Base-by-base conservation (phyloP, 2,329 filamentous ascomycete genomes). In the Mariannaea sp. region DNA sequence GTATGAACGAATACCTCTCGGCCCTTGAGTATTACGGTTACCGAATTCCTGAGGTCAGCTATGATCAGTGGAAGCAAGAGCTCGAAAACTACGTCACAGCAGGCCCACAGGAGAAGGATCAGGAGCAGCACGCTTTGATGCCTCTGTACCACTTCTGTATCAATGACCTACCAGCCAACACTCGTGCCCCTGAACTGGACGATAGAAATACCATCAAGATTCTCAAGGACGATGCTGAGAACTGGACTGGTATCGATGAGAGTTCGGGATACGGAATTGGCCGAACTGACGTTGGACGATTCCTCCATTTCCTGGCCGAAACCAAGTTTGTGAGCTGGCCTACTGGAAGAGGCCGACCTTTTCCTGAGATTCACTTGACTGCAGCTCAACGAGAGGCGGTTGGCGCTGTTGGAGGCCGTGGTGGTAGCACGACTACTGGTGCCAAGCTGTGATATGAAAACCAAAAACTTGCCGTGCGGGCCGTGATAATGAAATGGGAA, bases 1-100 rank as follows among this genome's bases (percentile, higher is more conserved):
- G 84, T 2, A 87, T 93, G 79, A 90, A 88, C 73, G 81, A 91
- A 66, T 95, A 86, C 72, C 79, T 95, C 16, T 81, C 82, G 10
- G 77, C 81, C 0, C 77, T 96, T 4, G 80, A 87, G 64, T 79
- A 78, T 16, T 96, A 90, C 70, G 91, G 60, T 79, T 95, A 55
- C 83, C 89, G 71, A 38, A 88, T 89, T 0, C 87, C 88, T 0
- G 88, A 90, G 68, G 80, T 94, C 10, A 87, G 90, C 64, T 89
- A 93, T 67, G 58, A 64, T 1, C 56, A 66, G 12, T 71, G 70
- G 68, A 70, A 69, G 62, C 42, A 43, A 6, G 36, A 58, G 47
- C 64, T 72, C 4, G 65, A 70, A 50, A 58, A 54, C 20, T 69
- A 62, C 49, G 66, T 70, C 22, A 60, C 62, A 13, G 67, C 62